Base-by-base conservation (phyloP, 2,329 filamentous ascomycete species). In the Curvularia hawaiiensis region DNA sequence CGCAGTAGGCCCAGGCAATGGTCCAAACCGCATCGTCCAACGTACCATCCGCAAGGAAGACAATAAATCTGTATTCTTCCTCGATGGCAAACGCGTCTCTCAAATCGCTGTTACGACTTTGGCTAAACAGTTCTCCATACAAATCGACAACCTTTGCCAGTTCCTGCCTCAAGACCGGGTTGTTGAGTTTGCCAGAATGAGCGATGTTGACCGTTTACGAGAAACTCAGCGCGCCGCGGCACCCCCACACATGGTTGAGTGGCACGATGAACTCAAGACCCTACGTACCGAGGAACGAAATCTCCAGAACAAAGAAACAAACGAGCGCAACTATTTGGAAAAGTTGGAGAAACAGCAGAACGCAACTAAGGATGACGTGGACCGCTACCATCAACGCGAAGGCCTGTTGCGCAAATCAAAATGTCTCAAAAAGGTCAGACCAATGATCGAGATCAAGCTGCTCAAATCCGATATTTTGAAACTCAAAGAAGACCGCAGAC, bases 101-200 rank as follows among this genome's bases (percentile, higher is more conserved):
- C 85, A 87, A 61, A 89, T 88, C 68, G 82, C 82, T 3, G 83
- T 98, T 7, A 82, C 89, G 66, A 78, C 82, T 10, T 79, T 97
- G 48, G 90, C 89, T 59, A 84, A 82, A 58, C 83, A 82, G 10
- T 87, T 96, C 69, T 89, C 89, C 48, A 98, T 99, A 50, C 95
- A 99, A 76, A 91, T 98, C 63, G 95, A 99, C 79, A 99, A 99
- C 67, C 83, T 99, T 2, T 99, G 95, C 75, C 95, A 99, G 74
- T 99, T 99, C 68, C 80, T 99, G 44, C 95, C 95, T 0, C 95
- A 99, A 75, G 95, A 99, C 73, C 90, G 93, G 65, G 95, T 99
- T 1, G 91, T 92, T 24, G 93, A 97, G 71, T 99, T 99, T 73
- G 92, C 95, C 5, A 89, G 85, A 5, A 85, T 96, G 65, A 90